These are phyloP conservation scores for Petrea volubilis DNA, from an alignment of 257 asterid species.

Conservation along the genomic window DNA sequence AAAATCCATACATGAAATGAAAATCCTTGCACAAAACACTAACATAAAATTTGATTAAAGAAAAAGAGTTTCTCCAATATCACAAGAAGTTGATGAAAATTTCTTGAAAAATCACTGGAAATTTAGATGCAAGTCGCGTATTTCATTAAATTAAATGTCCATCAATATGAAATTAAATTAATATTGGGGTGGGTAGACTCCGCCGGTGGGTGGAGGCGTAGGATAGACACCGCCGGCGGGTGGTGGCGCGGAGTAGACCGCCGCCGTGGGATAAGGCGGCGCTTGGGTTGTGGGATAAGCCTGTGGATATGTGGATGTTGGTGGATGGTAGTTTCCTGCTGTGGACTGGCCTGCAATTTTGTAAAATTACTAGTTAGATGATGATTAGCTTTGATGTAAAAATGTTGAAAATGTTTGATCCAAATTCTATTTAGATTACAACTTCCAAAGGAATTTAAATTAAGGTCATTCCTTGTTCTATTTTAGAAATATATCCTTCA, in stretches of 20 bases:
- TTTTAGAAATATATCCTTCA: neutral
- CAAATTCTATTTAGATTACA: neutral
- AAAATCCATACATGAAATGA: too few species aligned
- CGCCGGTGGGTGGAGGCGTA: slow-evolving; percentile 13
- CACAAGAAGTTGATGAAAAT: neutral
- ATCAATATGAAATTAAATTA: neutral
- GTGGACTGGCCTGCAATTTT: slow-evolving; percentile 28
- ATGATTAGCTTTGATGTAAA: neutral
- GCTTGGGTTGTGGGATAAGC: slow-evolving; percentile 31
- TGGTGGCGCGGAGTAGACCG: slow-evolving; percentile 25
- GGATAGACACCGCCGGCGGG: slow-evolving; percentile 26
- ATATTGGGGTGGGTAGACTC: slow-evolving; percentile 37
- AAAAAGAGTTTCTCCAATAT: neutral
- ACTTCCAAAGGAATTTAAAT: too few species aligned
- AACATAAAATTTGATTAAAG: neutral
- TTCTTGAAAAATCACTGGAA: too few species aligned
- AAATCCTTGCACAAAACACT: slow-evolving; percentile 6
- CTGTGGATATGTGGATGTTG: slow-evolving; percentile 24
- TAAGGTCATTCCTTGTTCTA: too few species aligned
- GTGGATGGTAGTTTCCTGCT: slow-evolving; percentile 39
- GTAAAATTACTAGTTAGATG: neutral
- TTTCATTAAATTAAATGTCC: neutral
- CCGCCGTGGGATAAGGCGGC: slow-evolving; percentile 25
- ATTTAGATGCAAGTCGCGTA: slow-evolving; percentile 2
- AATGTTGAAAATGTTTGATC: neutral